Evolutionary conservation across 1,284 basidiomycete genomes (phyloP).

Genomic region (Neotropicomus parvogracilis): DNA sequence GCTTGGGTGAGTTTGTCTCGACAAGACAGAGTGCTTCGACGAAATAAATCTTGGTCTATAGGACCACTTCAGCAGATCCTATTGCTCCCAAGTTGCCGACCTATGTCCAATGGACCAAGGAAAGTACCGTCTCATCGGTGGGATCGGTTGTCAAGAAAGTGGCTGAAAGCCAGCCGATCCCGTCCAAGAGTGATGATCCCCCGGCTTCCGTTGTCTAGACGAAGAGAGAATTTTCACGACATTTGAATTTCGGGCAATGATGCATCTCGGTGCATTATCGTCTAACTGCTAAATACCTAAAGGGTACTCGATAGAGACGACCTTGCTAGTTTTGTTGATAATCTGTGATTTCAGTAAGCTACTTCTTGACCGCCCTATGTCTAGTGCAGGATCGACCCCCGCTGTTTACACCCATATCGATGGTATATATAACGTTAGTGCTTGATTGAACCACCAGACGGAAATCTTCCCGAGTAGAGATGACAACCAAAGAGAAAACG

Average conservation of each 20-base stretch:
- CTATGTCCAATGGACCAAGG: slow-evolving; percentile 17
- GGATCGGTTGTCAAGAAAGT: slow-evolving; percentile 13
- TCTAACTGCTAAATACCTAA: neutral
- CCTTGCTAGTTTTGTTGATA: neutral
- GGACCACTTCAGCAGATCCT: slow-evolving; percentile 14
- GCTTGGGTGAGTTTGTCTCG: slow-evolving; percentile 14
- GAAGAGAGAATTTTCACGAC: neutral
- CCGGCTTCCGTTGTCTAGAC: slow-evolving; percentile 13
- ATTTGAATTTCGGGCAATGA: neutral
- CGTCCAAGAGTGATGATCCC: slow-evolving; percentile 5
- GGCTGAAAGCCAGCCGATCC: slow-evolving; percentile 4
- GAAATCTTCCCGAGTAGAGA: neutral
- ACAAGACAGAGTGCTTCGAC: neutral
- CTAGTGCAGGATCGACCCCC: neutral
- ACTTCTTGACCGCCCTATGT: slow-evolving; percentile 13
- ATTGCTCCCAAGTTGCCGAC: slow-evolving; percentile 18
- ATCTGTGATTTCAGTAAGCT: slow-evolving; percentile 11
- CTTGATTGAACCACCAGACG: neutral
- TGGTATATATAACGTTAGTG: no score
- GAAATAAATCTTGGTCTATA: slow-evolving; percentile 1
- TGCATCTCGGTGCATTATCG: neutral
- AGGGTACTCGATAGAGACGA: neutral
- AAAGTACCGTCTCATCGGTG: slow-evolving; percentile 1
- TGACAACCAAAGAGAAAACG: no score
- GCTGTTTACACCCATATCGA: neutral